Evolutionary conservation across 2,329 filamentous ascomycete genomes (phyloP), one percentile per base, ranked within the genome.

Genomic region (Sphaerulina musiva): DNA sequence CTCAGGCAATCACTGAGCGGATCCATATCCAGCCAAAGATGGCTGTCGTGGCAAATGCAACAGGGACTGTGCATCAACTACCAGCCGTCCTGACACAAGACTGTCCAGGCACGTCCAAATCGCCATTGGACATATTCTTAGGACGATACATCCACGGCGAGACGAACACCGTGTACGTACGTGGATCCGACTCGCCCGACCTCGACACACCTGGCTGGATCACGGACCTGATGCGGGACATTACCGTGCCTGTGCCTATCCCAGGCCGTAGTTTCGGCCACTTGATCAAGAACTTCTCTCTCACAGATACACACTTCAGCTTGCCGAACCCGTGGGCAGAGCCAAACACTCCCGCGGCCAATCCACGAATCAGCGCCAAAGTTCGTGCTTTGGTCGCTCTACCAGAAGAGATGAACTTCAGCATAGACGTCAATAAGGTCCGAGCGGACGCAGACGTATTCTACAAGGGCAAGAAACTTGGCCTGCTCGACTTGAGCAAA

Each of bases 331-430:
- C 88, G 0, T 81, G 85, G 64, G 88, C 89, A 2, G 83, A 90
- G 14, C 87, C 88, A 0, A 81, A 80, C 54, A 82, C 84, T 9
- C 87, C 89, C 0, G 82, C 85, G 48, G 78, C 86, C 3, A 81
- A 86, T 51, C 90, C 91, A 8, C 84, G 81, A 51, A 84, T 98
- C 12, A 95, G 89, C 31, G 91, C 91, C 2, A 84, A 85, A 17
- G 86, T 96, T 44, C 77, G 87, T 56, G 91, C 91, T 9, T 76
- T 91, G 14, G 85, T 95, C 26, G 82, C 77, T 9, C 70, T 97
- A 34, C 93, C 93, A 0, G 79, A 87, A 42, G 87, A 95, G 68
- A 85, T 97, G 78, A 90, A 95, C 65, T 86, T 97, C 61, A 81
- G 85, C 48, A 74, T 98, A 48, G 83, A 87, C 57, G 88, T 97